Conservation (phyloP, 495 filamentous ascomycete genomes). For the Rusavskia elegans region DNA sequence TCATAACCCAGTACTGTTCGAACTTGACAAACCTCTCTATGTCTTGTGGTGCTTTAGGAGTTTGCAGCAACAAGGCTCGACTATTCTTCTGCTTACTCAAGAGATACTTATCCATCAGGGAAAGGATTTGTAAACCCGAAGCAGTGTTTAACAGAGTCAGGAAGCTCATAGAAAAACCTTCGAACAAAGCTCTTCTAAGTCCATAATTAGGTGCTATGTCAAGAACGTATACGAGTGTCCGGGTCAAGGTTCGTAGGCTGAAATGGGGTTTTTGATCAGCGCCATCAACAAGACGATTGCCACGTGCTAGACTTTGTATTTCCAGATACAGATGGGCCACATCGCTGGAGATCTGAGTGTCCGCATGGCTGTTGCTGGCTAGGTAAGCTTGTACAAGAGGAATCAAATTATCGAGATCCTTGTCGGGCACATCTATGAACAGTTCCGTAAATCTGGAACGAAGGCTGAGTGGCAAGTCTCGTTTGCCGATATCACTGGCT, state of each 20-base stretch:
- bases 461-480: constrained; percentile 73
- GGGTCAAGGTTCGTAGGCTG: constrained; percentile 86
- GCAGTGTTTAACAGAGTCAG: constrained; percentile 65
- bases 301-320: constrained; percentile 63
- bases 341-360: constrained; percentile 52
- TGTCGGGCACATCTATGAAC: constrained; percentile 80
- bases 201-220: constrained; percentile 76
- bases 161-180: constrained; percentile 98
- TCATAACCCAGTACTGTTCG: constrained; percentile 82
- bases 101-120: constrained; percentile 68
- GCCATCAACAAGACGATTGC: constrained; percentile 78
- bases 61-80: constrained; percentile 52
- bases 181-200: constrained; percentile 73
- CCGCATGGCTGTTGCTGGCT: constrained; percentile 44
- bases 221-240: constrained; percentile 70
- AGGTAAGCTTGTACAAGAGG: constrained; percentile 78
- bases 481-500: constrained; percentile 90
- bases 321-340: constrained; percentile 75
- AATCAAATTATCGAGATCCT: constrained; percentile 64
- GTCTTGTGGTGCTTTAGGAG: constrained; percentile 58
- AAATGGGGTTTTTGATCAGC: constrained; percentile 90
- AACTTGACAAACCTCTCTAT: constrained; percentile 71
- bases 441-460: constrained; percentile 85
- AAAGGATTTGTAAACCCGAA: constrained; percentile 61
- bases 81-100: constrained; percentile 50